Conservation (phyloP, 2,329 filamentous ascomycete species). For the Fusarium duplospermum region DNA sequence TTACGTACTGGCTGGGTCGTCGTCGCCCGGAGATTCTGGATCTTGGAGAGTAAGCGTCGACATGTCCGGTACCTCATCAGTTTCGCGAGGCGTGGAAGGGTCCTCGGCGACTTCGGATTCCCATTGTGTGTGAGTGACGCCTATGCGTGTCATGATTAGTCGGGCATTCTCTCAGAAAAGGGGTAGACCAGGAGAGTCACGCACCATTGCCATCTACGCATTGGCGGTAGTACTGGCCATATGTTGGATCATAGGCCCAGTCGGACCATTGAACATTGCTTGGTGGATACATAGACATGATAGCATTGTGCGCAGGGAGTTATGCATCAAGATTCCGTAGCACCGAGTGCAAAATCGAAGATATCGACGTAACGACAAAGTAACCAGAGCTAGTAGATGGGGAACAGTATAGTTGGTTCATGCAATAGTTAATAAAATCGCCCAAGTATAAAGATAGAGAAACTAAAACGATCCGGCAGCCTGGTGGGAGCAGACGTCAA, state of each 20-base stretch:
- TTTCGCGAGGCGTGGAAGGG: slow-evolving; percentile 13
- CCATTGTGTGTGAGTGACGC: slow-evolving; percentile 43
- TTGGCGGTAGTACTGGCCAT: slow-evolving; percentile 45
- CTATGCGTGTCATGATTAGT: slow-evolving; percentile 32
- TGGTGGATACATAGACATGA: slow-evolving; percentile 44
- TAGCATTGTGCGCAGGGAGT: slow-evolving; percentile 43
- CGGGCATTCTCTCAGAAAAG: background rate
- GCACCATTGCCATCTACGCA: slow-evolving; percentile 46
- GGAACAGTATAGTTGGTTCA: slow-evolving; percentile 1
- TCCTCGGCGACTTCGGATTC: slow-evolving; percentile 20
- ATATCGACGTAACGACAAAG: background rate
- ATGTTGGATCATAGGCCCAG: slow-evolving; percentile 45
- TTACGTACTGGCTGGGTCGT: slow-evolving; percentile 39
- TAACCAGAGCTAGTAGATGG: background rate
- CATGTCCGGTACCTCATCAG: slow-evolving; percentile 40
- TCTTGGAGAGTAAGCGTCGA: slow-evolving; percentile 31
- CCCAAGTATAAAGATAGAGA: background rate
- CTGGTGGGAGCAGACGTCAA: background rate
- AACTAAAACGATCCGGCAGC: background rate
- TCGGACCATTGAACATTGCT: slow-evolving; percentile 38
- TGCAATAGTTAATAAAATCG: background rate
- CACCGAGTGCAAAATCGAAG: background rate
- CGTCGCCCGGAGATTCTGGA: slow-evolving; percentile 23
- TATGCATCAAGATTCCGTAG: slow-evolving; percentile 14
- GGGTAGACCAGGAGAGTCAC: background rate